Percentiles rank a stretch among this genome's conserved stretches.
These are phyloP conservation scores for Hygrocybe punicea DNA, from an alignment of 768 basidiomycete species.

Conservation along the genomic window DNA sequence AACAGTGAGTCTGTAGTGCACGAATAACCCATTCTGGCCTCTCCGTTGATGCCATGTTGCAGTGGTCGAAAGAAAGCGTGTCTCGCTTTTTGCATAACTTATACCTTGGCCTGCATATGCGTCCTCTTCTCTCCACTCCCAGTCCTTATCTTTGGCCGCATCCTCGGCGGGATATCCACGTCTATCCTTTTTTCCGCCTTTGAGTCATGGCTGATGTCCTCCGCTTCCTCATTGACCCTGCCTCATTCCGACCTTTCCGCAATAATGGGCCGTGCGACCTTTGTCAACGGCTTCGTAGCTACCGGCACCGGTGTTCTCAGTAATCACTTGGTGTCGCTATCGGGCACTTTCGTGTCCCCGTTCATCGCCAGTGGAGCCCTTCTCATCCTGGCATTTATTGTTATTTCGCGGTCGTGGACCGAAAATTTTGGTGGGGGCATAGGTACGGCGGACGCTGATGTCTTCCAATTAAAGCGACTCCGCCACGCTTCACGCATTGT, in stretches of 20 bases:
- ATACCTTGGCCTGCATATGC: constrained; percentile 56
- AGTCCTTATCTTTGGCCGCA: constrained; percentile 57
- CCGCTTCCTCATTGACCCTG: constrained; percentile 50
- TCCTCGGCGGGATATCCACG: constrained; percentile 69
- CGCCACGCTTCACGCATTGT: constrained; percentile 58
- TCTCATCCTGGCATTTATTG: constrained; percentile 51
- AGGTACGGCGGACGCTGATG: constrained; percentile 31
- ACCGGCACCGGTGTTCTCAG: constrained; percentile 62
- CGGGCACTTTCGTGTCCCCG: constrained; percentile 55
- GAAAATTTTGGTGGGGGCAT: constrained; percentile 65
- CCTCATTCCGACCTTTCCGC: constrained; percentile 56
- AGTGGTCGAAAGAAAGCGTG: constrained; percentile 70
- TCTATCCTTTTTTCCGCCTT: constrained; percentile 75
- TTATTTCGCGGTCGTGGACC: constrained; percentile 57
- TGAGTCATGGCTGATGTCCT: constrained; percentile 73
- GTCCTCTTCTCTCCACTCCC: constrained; percentile 57
- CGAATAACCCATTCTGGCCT: background rate
- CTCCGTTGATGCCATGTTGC: background rate
- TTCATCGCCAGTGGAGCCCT: constrained; percentile 62
- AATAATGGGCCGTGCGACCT: constrained; percentile 71
- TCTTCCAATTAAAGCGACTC: constrained; percentile 53
- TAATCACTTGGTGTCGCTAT: constrained; percentile 57
- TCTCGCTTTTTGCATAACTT: constrained; percentile 68
- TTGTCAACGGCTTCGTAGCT: constrained; percentile 72
- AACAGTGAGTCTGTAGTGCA: constrained; percentile 47